Conservation (phyloP, 2,329 filamentous ascomycete genomes). For the Stachybotrys chlorohalonatus region DNA sequence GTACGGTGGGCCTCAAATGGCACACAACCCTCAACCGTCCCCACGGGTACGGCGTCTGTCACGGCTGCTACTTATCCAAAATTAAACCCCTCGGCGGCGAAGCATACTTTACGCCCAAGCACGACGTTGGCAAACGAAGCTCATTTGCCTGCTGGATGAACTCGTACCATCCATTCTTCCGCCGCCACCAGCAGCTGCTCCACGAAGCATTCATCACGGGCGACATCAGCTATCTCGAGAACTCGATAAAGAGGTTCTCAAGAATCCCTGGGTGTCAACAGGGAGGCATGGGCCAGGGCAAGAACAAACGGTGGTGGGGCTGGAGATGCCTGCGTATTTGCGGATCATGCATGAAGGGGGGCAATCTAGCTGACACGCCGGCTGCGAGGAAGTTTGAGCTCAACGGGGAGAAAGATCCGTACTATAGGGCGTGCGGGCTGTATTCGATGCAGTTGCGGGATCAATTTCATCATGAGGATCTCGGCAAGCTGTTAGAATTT, state of each 20-base stretch:
- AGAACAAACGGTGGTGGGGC: slow-evolving; percentile 3
- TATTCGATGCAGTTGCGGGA: slow-evolving; percentile 3
- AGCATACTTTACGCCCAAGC: background rate
- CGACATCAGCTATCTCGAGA: slow-evolving; percentile 1
- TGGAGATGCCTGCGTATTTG: slow-evolving; percentile 2
- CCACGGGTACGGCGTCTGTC: slow-evolving; percentile 1
- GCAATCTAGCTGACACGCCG: slow-evolving; percentile 1
- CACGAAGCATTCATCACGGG: slow-evolving; percentile 1
- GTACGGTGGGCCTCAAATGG: slow-evolving; percentile 2
- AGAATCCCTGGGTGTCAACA: slow-evolving; percentile 2
- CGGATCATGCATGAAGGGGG: slow-evolving; percentile 2
- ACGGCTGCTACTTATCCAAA: slow-evolving; percentile 2
- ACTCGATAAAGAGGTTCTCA: background rate
- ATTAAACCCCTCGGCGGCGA: slow-evolving; percentile 1
- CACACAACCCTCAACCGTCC: slow-evolving; percentile 2
- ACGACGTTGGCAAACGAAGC: slow-evolving; percentile 1
- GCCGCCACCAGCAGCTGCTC: slow-evolving; percentile 1
- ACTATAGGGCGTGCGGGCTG: slow-evolving; percentile 1
- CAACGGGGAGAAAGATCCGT: slow-evolving; percentile 2
- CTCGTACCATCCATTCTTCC: slow-evolving; percentile 2
- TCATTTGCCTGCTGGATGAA: slow-evolving; percentile 3
- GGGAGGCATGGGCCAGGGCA: slow-evolving; percentile 3
- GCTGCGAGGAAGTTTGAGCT: slow-evolving; percentile 3
- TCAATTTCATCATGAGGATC: slow-evolving; percentile 1
- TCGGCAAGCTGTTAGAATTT: background rate